phyloP scores from a whole-genome alignment of 2,329 filamentous ascomycete genomes.

The Pestalotiopsis sp. region DNA sequence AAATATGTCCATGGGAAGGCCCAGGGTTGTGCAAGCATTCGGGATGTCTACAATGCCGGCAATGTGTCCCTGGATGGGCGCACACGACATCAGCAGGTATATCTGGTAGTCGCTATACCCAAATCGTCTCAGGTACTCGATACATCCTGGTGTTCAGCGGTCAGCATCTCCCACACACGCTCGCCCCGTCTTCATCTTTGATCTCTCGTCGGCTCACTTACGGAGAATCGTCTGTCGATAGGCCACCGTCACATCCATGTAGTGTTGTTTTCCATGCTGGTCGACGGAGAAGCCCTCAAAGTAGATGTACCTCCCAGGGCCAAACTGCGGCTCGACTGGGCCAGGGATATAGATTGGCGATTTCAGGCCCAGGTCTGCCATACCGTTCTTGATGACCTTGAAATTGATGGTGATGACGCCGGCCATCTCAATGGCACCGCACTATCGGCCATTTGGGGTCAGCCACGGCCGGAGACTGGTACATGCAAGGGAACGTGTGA shows the following conservation, averaged over 20 bases:
- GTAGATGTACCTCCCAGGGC: slow-evolving; percentile 78
- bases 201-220: slow-evolving; percentile 22
- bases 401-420: slow-evolving; percentile 90
- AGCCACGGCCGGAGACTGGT: background rate
- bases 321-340: slow-evolving; percentile 86
- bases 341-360: slow-evolving; percentile 84
- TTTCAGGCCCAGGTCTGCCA: slow-evolving; percentile 74
- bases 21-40: slow-evolving; percentile 87
- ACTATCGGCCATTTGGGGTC: slow-evolving; percentile 32
- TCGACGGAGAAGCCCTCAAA: slow-evolving; percentile 93
- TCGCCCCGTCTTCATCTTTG: background rate
- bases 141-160: slow-evolving; percentile 49
- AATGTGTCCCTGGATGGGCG: slow-evolving; percentile 84
- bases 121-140: slow-evolving; percentile 78
- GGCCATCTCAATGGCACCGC: slow-evolving; percentile 91
- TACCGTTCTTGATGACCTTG: slow-evolving; percentile 80
- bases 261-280: slow-evolving; percentile 85
- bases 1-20: slow-evolving; percentile 90
- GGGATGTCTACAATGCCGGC: slow-evolving; percentile 90
- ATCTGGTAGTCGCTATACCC: slow-evolving; percentile 76
- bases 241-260: slow-evolving; percentile 82
- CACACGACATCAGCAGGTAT: slow-evolving; percentile 83
- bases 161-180: background rate
- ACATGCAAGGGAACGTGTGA: background rate
- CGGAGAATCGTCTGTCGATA: slow-evolving; percentile 80